A percentile compares a stretch with the other conserved stretches of the same genome.
Conservation (phyloP, 108 stramenopile genomes). For the Aurantiochytrium sp. region DNA sequence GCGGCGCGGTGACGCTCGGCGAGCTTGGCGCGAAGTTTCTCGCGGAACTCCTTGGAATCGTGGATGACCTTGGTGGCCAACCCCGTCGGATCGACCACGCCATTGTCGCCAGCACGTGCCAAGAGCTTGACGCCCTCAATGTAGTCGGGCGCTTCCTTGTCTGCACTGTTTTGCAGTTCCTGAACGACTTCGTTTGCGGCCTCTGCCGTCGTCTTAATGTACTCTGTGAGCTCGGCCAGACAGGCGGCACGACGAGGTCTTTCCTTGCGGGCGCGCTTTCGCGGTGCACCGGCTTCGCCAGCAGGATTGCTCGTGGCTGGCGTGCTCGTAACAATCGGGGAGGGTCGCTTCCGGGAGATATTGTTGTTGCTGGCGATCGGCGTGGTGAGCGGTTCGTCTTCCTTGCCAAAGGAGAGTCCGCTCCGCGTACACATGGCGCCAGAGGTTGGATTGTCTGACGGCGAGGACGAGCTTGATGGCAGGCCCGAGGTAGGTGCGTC, state of each 20-base stretch:
- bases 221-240: not conserved
- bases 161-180: not conserved
- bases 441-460: not conserved
- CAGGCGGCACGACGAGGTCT: not conserved
- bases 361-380: not conserved
- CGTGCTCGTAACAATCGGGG: not conserved
- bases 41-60: not conserved
- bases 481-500: not conserved
- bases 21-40: not conserved
- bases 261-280: not conserved
- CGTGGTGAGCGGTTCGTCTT: not conserved
- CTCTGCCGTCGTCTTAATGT: not conserved
- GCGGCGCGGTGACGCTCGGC: slow-evolving; percentile 1
- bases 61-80: not conserved
- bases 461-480: not conserved
- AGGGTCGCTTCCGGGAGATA: not conserved
- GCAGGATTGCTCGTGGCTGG: not conserved
- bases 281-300: not conserved
- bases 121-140: slow-evolving; percentile 8
- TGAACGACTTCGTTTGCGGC: not conserved
- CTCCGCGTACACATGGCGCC: not conserved
- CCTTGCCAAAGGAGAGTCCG: not conserved
- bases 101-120: not conserved
- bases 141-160: not conserved
- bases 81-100: not conserved